Evolutionary conservation across 371 early-diverging fungal genomes (phyloP).

Genomic region (Phascolomyces articulosus): DNA sequence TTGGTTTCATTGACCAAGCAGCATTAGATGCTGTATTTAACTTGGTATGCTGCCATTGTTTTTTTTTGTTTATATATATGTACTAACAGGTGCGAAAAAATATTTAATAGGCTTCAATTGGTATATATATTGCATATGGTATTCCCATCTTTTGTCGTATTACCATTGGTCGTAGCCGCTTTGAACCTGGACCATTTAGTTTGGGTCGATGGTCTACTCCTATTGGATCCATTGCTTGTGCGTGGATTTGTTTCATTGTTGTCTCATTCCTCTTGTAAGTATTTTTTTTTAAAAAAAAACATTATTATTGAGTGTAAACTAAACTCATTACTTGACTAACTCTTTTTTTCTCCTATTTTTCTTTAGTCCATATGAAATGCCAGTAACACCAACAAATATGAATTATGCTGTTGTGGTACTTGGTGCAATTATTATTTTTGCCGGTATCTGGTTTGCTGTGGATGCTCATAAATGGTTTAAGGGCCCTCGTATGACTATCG

Average conservation of each 20-base stretch:
- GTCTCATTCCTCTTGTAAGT: conserved; percentile 44
- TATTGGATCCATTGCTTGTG: conserved; percentile 20
- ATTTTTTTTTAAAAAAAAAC: too few species aligned
- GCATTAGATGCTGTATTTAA: conserved; percentile 61
- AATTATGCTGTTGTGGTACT: conserved; percentile 59
- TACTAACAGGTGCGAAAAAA: neutral
- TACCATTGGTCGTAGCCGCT: conserved; percentile 18
- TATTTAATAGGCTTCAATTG: conserved; percentile 52
- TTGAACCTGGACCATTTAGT: conserved; percentile 23
- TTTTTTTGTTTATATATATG: neutral
- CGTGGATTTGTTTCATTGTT: conserved; percentile 23
- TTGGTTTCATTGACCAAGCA: conserved; percentile 40
- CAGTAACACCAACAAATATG: conserved; percentile 43
- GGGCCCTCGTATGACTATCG: neutral
- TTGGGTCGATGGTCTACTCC: conserved; percentile 19
- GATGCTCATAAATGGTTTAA: conserved; percentile 10
- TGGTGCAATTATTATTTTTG: conserved; percentile 22
- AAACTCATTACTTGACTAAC: conserved; percentile 21
- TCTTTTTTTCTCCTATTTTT: conserved; percentile 46
- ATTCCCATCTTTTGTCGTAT: conserved; percentile 31
- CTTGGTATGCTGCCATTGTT: conserved; percentile 26
- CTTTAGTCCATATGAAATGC: conserved; percentile 42
- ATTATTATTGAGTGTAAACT: too few species aligned
- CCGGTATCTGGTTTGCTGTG: conserved; percentile 20
- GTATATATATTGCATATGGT: conserved; percentile 56